phyloP scores from a whole-genome alignment of 805 yeast genomes.

The Teunomyces funiuensis region DNA sequence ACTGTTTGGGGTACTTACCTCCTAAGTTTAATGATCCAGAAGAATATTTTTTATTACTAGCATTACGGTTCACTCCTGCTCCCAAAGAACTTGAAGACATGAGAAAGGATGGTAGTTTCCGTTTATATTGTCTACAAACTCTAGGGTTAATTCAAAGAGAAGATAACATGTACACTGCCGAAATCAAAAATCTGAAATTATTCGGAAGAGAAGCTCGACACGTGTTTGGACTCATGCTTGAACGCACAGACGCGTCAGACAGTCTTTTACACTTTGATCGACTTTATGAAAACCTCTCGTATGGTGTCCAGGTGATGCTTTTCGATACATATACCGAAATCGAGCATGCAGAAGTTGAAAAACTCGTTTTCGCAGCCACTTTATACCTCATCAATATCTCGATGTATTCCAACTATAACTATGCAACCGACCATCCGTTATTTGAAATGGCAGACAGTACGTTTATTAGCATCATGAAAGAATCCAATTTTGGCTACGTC shows the following conservation, averaged over 20 bases:
- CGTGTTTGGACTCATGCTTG: neutral
- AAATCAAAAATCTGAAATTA: conserved; percentile 2
- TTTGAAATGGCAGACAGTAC: neutral
- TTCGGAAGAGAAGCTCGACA: conserved; percentile 1
- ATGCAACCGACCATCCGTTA: neutral
- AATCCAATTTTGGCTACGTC: conserved; percentile 1
- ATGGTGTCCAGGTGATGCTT: conserved; percentile 1
- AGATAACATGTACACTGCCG: conserved; percentile 1
- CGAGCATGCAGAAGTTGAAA: neutral
- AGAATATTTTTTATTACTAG: neutral
- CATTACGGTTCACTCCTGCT: neutral
- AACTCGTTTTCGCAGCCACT: conserved; percentile 3
- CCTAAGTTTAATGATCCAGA: neutral
- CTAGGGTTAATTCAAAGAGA: neutral
- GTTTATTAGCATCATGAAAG: neutral
- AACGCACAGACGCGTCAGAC: neutral
- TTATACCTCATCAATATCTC: conserved; percentile 4
- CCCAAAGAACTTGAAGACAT: neutral
- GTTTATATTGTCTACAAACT: neutral
- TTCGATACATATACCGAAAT: neutral
- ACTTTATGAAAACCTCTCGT: neutral
- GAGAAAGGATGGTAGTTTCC: neutral
- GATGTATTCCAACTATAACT: conserved; percentile 2
- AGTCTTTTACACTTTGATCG: neutral
- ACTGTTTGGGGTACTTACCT: conserved; percentile 1